Percentiles rank a stretch among this genome's conserved stretches.
These are phyloP conservation scores for Ceratocystis lukuohia DNA, from an alignment of 2,329 filamentous ascomycete species.

Conservation along the genomic window DNA sequence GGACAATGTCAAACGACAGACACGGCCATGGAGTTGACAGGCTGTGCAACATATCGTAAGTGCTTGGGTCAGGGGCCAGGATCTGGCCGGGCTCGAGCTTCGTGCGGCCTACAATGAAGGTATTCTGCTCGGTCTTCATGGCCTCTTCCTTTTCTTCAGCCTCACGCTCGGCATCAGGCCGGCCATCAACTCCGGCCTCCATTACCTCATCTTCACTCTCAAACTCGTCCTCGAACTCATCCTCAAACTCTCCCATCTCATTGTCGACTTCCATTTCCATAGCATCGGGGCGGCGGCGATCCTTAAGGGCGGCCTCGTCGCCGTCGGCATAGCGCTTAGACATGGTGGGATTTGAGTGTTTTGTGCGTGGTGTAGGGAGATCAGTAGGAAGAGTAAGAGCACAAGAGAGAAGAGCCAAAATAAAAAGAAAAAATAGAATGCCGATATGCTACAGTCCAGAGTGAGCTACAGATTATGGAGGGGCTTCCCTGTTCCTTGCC, in stretches of 20 bases:
- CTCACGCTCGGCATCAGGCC: constrained; percentile 83
- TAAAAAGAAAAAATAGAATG: neutral
- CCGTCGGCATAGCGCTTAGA: constrained; percentile 47
- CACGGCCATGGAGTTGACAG: constrained; percentile 94
- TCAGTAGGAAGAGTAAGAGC: neutral
- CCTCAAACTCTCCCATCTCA: constrained; percentile 74
- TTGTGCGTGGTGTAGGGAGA: neutral
- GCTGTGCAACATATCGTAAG: constrained; percentile 94
- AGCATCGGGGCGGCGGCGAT: constrained; percentile 46
- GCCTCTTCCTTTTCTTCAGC: constrained; percentile 71
- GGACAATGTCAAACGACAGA: constrained; percentile 85
- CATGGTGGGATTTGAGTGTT: constrained; percentile 30
- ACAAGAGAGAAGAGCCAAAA: neutral
- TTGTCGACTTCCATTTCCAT: constrained; percentile 51
- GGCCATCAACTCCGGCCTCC: constrained; percentile 84
- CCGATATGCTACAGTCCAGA: neutral
- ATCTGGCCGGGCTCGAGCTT: constrained; percentile 85
- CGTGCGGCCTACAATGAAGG: constrained; percentile 89
- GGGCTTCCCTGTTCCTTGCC: neutral
- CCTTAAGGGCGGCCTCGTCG: constrained; percentile 40
- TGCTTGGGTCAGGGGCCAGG: constrained; percentile 78
- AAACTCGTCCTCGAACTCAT: constrained; percentile 86
- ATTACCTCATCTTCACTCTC: constrained; percentile 84
- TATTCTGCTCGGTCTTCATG: constrained; percentile 89
- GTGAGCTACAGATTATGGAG: neutral